These are phyloP conservation scores for Diplosphaera chodatii DNA, from an alignment of 139 green algal species.

Conservation along the genomic window DNA sequence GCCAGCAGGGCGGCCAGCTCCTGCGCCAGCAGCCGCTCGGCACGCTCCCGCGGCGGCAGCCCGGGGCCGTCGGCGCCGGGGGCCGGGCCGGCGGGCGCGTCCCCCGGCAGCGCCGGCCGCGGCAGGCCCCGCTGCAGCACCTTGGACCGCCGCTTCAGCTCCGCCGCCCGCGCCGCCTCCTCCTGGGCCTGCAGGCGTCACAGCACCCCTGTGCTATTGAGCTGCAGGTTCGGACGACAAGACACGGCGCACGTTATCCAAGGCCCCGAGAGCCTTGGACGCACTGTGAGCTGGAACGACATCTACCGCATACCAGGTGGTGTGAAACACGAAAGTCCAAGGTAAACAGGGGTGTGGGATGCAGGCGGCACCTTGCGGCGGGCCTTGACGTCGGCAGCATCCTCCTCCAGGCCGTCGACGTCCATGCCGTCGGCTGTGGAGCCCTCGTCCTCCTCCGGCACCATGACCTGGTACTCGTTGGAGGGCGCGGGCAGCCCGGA, in stretches of 20 bases:
- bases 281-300: too few relatives aligned
- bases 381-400: slow-evolving; percentile 66
- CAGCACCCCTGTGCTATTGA: too few relatives aligned
- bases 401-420: slow-evolving; percentile 57
- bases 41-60: slow-evolving; percentile 36
- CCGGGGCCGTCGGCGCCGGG: not conserved
- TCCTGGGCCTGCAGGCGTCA: slow-evolving; percentile 25
- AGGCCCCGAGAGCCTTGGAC: too few relatives aligned
- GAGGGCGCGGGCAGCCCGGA: slow-evolving; percentile 69
- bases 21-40: slow-evolving; percentile 60
- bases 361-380: slow-evolving; percentile 41
- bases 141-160: slow-evolving; percentile 34
- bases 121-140: slow-evolving; percentile 71
- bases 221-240: too few relatives aligned
- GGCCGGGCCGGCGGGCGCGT: not conserved
- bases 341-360: too few relatives aligned
- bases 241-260: too few relatives aligned
- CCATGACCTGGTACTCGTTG: slow-evolving; percentile 85
- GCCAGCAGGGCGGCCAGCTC: slow-evolving; percentile 61
- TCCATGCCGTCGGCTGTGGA: slow-evolving; percentile 12
- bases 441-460: slow-evolving; percentile 44
- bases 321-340: too few relatives aligned
- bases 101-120: slow-evolving; percentile 28
- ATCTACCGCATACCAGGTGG: too few relatives aligned
- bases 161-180: slow-evolving; percentile 27